These are phyloP conservation scores for Calonectria henricotiae DNA, from an alignment of 2,329 filamentous ascomycete species.

Conservation along the genomic window DNA sequence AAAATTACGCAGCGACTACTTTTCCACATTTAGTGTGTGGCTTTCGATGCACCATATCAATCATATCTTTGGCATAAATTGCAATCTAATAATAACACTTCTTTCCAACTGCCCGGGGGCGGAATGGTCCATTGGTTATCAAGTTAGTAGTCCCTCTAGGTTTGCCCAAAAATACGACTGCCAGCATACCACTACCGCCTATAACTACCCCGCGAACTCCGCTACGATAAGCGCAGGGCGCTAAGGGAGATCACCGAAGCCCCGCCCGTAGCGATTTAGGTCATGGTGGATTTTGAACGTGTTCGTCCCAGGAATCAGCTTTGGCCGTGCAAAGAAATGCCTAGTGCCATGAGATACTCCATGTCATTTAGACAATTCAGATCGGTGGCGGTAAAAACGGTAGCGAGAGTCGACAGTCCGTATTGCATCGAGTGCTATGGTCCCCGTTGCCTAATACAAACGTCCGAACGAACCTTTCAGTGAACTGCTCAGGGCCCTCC, in stretches of 20 bases:
- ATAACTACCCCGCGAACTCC: background rate
- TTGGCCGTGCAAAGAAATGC: too few relatives aligned
- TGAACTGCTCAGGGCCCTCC: too few relatives aligned
- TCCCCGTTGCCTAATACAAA: too few relatives aligned
- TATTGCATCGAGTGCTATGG: too few relatives aligned
- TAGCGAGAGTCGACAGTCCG: background rate
- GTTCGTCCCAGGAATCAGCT: too few relatives aligned
- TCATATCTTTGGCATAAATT: background rate
- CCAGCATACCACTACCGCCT: background rate
- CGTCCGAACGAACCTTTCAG: too few relatives aligned
- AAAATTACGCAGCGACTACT: background rate
- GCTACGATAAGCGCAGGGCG: background rate
- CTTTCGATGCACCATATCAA: background rate
- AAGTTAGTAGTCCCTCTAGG: background rate
- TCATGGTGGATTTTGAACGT: background rate
- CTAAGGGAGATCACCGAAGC: background rate
- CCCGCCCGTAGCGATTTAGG: background rate
- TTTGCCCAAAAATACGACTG: background rate
- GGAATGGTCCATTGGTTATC: background rate
- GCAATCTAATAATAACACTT: background rate
- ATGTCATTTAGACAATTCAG: too few relatives aligned
- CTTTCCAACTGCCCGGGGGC: background rate
- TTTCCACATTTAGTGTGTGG: background rate
- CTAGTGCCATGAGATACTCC: too few relatives aligned
- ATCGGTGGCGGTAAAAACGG: too few relatives aligned